phyloP scores from a whole-genome alignment of 2,329 filamentous ascomycete species.

The Aureobasidium sp. region DNA sequence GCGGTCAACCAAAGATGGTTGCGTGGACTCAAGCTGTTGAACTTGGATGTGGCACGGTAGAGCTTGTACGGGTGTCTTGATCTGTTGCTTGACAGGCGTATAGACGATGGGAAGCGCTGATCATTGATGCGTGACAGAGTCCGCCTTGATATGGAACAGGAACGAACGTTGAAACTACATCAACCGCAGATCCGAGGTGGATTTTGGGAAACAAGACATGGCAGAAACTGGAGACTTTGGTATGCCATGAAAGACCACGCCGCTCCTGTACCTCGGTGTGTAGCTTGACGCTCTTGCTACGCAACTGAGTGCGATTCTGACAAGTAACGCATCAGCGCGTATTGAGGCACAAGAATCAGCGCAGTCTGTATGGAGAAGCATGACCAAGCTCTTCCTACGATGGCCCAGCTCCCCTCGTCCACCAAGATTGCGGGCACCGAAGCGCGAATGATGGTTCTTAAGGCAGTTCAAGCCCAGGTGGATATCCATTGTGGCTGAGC shows the following conservation, averaged over 20 bases:
- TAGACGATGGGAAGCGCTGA: neutral
- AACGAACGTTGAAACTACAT: conserved; percentile 3
- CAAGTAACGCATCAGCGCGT: conserved; percentile 45
- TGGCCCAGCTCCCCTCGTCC: conserved; percentile 16
- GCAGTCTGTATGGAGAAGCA: conserved; percentile 41
- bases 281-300: conserved; percentile 50
- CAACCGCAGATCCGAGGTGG: conserved; percentile 1
- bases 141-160: neutral
- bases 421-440: conserved; percentile 26
- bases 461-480: conserved; percentile 22
- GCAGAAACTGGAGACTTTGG: conserved; percentile 15
- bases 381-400: conserved; percentile 32
- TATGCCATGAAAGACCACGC: conserved; percentile 13
- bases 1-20: conserved; percentile 42
- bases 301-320: conserved; percentile 46
- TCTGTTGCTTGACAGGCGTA: conserved; percentile 20
- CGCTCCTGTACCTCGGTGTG: conserved; percentile 34
- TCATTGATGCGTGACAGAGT: conserved; percentile 9
- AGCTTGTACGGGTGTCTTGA: conserved; percentile 45
- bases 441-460: conserved; percentile 26
- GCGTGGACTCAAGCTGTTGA: too few relatives aligned
- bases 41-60: conserved; percentile 34
- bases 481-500: conserved; percentile 33
- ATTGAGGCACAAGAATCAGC: conserved; percentile 25
- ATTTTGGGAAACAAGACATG: neutral